phyloP scores from a whole-genome alignment of 2,329 filamentous ascomycete species.

The Cladosporium sp. region DNA sequence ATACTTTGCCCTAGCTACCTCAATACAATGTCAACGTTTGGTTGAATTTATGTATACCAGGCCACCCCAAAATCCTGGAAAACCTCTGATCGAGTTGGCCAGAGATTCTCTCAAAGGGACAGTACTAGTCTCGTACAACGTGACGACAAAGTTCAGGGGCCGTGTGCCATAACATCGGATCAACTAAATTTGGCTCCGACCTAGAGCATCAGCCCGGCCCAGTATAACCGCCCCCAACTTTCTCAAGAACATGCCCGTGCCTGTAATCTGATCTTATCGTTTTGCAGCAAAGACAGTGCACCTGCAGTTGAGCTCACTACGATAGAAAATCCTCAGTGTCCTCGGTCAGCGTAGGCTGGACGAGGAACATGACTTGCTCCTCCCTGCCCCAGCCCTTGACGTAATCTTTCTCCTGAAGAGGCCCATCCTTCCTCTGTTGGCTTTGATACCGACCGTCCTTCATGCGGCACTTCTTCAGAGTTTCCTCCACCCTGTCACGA shows the following conservation, averaged over 20 bases:
- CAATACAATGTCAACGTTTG: too few species aligned
- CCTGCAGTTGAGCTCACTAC: neutral
- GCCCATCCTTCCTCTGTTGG: neutral
- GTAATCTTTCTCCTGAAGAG: neutral
- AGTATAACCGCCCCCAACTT: too few species aligned
- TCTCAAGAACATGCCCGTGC: neutral
- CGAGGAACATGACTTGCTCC: neutral
- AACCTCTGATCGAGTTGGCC: too few species aligned
- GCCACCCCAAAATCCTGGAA: too few species aligned
- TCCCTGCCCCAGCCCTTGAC: neutral
- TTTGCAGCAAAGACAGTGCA: neutral
- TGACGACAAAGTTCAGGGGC: too few species aligned
- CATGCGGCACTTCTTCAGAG: neutral
- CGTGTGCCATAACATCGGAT: too few species aligned
- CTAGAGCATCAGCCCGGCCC: too few species aligned
- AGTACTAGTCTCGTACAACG: too few species aligned
- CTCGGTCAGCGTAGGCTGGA: neutral
- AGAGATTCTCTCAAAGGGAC: too few species aligned
- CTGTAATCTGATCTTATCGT: neutral
- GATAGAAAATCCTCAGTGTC: neutral
- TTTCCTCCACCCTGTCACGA: neutral
- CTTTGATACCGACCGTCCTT: neutral
- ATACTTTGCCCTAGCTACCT: neutral
- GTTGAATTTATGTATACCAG: too few species aligned
- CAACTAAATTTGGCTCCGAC: too few species aligned